phyloP scores from a whole-genome alignment of 2,329 filamentous ascomycete species.

The Fusarium devonianum region DNA sequence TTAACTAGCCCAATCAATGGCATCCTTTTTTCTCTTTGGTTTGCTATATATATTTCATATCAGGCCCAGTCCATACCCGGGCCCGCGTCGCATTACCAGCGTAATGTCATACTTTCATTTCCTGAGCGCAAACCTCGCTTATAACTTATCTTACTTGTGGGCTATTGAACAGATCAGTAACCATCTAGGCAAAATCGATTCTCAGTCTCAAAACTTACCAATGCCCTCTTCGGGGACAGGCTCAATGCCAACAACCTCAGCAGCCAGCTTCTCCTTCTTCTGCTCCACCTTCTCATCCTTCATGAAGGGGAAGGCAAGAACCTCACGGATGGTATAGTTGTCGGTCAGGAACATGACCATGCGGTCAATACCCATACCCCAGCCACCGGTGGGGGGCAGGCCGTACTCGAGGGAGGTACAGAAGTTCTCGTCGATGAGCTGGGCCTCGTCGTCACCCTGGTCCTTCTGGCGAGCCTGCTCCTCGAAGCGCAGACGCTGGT shows the following conservation, averaged over 20 bases:
- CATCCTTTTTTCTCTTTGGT: conserved; percentile 20
- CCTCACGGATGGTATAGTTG: conserved; percentile 93
- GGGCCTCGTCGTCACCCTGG: conserved; percentile 96
- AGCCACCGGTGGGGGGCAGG: conserved; percentile 92
- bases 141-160: conserved; percentile 40
- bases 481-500: conserved; percentile 84
- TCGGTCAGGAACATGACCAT: conserved; percentile 96
- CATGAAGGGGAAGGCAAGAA: conserved; percentile 97
- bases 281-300: conserved; percentile 72
- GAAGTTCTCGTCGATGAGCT: conserved; percentile 96
- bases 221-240: conserved; percentile 40
- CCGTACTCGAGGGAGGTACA: conserved; percentile 88
- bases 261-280: conserved; percentile 57
- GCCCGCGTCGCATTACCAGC: conserved; percentile 38
- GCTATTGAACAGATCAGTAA: conserved; percentile 27
- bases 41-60: conserved; percentile 27
- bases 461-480: conserved; percentile 97
- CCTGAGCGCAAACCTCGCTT: conserved; percentile 1
- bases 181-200: background rate
- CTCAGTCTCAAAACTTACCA: conserved; percentile 27
- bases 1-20: conserved; percentile 19
- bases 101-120: conserved; percentile 18
- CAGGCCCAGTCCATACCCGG: conserved; percentile 10
- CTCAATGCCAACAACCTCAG: conserved; percentile 40
- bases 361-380: conserved; percentile 95